These are phyloP conservation scores for Helichrysum umbraculigerum DNA, from an alignment of 129 eudicot genomes.

Conservation along the genomic window DNA sequence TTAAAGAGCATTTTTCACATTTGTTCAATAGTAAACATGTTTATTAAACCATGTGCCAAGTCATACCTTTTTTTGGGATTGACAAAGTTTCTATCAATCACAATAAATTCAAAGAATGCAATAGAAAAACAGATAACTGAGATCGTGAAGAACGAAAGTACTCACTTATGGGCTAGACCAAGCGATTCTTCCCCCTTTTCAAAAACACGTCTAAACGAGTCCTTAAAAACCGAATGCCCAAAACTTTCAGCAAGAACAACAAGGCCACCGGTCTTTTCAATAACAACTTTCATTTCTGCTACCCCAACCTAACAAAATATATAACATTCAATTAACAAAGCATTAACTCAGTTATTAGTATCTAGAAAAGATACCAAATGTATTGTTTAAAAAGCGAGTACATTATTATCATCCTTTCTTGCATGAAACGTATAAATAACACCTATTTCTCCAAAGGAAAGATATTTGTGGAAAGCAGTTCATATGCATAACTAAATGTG, in stretches of 20 bases:
- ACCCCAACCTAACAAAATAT: slow-evolving; percentile 76
- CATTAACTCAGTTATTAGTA: neutral
- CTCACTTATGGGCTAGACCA: slow-evolving; percentile 93
- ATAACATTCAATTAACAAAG: slow-evolving; percentile 11
- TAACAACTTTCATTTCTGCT: slow-evolving; percentile 97
- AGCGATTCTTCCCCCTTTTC: slow-evolving; percentile 89
- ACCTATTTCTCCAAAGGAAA: neutral
- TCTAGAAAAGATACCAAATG: neutral
- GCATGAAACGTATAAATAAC: neutral
- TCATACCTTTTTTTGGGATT: neutral
- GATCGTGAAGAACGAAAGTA: slow-evolving; percentile 15
- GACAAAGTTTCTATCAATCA: neutral
- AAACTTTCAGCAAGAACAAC: slow-evolving; percentile 92
- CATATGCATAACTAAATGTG: neutral
- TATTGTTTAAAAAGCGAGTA: neutral
- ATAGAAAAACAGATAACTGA: slow-evolving; percentile 11
- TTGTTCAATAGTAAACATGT: neutral
- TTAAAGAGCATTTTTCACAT: slow-evolving; percentile 4
- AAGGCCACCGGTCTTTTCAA: slow-evolving; percentile 94
- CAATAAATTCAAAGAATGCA: neutral
- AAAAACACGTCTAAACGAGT: slow-evolving; percentile 86
- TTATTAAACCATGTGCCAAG: neutral
- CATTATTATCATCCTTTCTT: neutral
- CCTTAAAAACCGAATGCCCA: slow-evolving; percentile 97
- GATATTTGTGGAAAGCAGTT: neutral